A percentile compares a stretch with the other conserved stretches of the same genome.
Conservation (phyloP, 352 stramenopile genomes). For the Phytopythium oedochilum region DNA sequence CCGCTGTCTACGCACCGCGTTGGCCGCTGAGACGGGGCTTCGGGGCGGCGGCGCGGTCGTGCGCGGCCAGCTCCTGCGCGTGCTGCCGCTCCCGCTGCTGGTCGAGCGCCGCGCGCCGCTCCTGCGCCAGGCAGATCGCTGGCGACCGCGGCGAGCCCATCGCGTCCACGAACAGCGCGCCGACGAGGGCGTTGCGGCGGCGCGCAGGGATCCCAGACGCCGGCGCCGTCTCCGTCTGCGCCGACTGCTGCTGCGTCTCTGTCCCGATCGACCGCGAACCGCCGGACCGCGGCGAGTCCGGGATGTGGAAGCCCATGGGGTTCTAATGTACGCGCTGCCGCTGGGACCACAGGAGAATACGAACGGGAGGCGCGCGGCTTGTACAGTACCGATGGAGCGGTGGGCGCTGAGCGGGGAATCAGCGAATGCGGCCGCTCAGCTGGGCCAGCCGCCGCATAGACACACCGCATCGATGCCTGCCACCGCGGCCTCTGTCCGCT, state of each 20-base stretch:
- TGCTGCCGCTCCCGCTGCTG: conserved; percentile 27
- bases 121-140: conserved; percentile 24
- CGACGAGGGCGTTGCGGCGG: conserved; percentile 57
- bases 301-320: conserved; percentile 68
- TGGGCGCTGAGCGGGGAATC: background rate
- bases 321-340: background rate
- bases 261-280: background rate
- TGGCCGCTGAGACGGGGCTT: background rate
- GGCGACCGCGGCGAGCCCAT: conserved; percentile 40
- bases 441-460: background rate
- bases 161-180: conserved; percentile 31
- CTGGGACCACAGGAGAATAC: background rate
- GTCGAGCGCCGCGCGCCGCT: conserved; percentile 25
- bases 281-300: conserved; percentile 40
- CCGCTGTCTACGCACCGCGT: background rate
- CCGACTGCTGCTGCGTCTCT: background rate
- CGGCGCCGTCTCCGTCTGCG: background rate
- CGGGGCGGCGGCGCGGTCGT: background rate
- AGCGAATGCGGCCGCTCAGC: background rate
- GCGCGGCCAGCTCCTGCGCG: conserved; percentile 5
- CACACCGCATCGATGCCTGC: too few relatives aligned
- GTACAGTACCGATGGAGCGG: background rate
- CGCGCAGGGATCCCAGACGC: conserved; percentile 7
- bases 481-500: too few relatives aligned
- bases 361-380: background rate